These are phyloP conservation scores for Aspergillus cavernicola DNA, from an alignment of 495 filamentous ascomycete species.

Conservation along the genomic window DNA sequence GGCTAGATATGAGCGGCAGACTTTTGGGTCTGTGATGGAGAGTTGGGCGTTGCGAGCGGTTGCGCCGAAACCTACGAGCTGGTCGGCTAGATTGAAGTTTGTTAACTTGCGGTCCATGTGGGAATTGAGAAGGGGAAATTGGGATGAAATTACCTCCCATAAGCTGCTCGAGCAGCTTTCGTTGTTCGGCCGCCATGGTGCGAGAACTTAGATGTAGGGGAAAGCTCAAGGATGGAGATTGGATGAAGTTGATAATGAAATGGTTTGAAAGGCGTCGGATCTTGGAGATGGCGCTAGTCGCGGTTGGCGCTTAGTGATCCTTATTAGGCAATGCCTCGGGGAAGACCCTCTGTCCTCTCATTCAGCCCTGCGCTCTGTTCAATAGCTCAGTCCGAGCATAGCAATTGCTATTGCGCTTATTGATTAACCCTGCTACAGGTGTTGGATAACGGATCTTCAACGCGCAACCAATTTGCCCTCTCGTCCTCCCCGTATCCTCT, in stretches of 20 bases:
- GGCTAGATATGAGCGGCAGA: constrained; percentile 90
- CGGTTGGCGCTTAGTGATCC: constrained; percentile 24
- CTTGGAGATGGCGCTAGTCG: constrained; percentile 23
- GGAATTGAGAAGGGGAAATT: not conserved
- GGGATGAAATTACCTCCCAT: constrained; percentile 50
- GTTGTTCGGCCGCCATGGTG: constrained; percentile 88
- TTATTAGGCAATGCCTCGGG: not conserved
- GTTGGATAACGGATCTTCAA: not conserved
- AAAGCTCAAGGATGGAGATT: not conserved
- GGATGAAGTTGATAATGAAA: not conserved
- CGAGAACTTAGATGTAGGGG: constrained; percentile 2
- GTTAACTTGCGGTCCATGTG: constrained; percentile 28
- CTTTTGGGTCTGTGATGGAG: constrained; percentile 86
- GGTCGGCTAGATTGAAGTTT: constrained; percentile 50
- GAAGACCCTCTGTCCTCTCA: not conserved
- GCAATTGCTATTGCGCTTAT: not conserved
- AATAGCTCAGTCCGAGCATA: not conserved
- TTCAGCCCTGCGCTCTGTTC: not conserved
- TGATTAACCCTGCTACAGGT: not conserved
- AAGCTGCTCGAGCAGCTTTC: constrained; percentile 86
- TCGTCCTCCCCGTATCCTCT: not conserved
- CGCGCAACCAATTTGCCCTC: not conserved
- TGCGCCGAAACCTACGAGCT: constrained; percentile 74
- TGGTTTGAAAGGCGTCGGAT: not conserved
- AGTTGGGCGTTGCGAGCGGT: constrained; percentile 72